Evolutionary conservation across 805 yeast species (phyloP).

Genomic region (Danielia oregonensis): DNA sequence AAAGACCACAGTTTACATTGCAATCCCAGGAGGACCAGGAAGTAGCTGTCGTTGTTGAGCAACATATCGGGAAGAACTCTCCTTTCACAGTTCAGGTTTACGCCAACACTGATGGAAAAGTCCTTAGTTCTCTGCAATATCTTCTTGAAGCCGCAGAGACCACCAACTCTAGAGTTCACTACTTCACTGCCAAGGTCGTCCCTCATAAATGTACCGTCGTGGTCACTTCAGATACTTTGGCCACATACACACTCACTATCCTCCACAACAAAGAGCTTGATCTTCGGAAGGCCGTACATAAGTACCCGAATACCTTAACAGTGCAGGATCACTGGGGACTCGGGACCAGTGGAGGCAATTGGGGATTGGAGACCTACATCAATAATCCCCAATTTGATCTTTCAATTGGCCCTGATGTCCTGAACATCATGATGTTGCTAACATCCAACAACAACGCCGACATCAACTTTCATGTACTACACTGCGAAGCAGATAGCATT

Average conservation of each 20-base stretch:
- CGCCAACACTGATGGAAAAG: constrained; percentile 1
- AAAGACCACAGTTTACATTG: constrained; percentile 44
- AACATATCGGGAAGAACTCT: background rate
- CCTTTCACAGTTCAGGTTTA: constrained; percentile 1
- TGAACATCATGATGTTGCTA: constrained; percentile 13
- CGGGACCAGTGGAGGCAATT: constrained; percentile 50
- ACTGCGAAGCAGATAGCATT: constrained; percentile 25
- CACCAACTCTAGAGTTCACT: constrained; percentile 35
- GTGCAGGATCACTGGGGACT: constrained; percentile 44
- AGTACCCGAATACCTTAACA: constrained; percentile 16
- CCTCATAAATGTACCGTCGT: constrained; percentile 28
- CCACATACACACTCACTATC: constrained; percentile 24
- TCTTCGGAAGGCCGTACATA: constrained; percentile 29
- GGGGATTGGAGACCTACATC: constrained; percentile 43
- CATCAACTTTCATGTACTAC: constrained; percentile 44
- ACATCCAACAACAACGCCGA: constrained; percentile 18
- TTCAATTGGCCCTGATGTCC: constrained; percentile 12
- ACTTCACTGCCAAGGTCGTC: constrained; percentile 26
- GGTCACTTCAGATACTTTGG: constrained; percentile 9
- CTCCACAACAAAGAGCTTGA: constrained; percentile 23
- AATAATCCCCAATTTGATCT: constrained; percentile 53
- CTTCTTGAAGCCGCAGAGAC: constrained; percentile 13
- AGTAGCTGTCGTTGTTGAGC: constrained; percentile 1
- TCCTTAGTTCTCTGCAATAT: constrained; percentile 18
- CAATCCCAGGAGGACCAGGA: background rate